These are phyloP conservation scores for Carex sylvatica DNA, from an alignment of 202 grass and related monocot genomes.

Conservation along the genomic window DNA sequence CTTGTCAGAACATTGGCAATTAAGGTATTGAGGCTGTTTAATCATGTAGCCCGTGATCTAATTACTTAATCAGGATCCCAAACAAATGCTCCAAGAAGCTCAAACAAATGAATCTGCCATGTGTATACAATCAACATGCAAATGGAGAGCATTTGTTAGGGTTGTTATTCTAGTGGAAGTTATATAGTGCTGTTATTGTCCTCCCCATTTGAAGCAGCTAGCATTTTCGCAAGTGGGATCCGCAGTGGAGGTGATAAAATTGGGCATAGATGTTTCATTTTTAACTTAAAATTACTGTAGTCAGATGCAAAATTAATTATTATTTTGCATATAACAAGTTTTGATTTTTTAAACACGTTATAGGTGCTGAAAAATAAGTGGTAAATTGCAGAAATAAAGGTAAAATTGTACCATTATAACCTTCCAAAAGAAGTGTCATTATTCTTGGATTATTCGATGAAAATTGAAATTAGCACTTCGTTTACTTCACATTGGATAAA, in stretches of 20 bases:
- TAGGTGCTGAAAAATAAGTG: slow-evolving; percentile 1
- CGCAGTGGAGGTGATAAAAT: not conserved
- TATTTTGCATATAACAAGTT: not conserved
- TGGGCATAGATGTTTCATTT: not conserved
- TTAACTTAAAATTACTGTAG: not conserved
- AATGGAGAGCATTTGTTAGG: not conserved
- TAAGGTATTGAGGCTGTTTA: not conserved
- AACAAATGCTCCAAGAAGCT: not conserved
- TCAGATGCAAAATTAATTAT: not conserved
- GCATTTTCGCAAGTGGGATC: not conserved
- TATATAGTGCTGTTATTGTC: not conserved
- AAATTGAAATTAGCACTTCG: no score
- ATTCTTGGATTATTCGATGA: no score
- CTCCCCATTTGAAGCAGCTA: not conserved
- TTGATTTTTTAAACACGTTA: not conserved
- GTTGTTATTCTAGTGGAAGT: not conserved
- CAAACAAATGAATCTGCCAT: not conserved
- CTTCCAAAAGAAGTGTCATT: no score
- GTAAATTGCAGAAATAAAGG: no score
- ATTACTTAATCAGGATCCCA: not conserved
- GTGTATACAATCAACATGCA: not conserved
- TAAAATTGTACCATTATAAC: no score
- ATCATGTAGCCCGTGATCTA: not conserved
- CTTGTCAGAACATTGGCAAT: not conserved
- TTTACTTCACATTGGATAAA: no score